Base-by-base conservation (phyloP, 768 basidiomycete genomes). In the Hypholoma sublateritium region DNA sequence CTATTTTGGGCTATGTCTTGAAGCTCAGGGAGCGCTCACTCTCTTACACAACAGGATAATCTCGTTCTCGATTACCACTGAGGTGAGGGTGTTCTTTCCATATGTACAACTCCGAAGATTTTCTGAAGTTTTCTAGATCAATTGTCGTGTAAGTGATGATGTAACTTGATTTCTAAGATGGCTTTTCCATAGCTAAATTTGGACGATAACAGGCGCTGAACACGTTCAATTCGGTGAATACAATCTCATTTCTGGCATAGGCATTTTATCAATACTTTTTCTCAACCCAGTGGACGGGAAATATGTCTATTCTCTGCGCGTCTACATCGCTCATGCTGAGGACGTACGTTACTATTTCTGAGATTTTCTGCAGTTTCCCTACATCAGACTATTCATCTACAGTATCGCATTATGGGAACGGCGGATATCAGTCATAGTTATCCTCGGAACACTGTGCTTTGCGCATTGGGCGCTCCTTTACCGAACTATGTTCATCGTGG, bases 381-480 rank as follows among this genome's bases (percentile, higher is more conserved):
- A 35, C 39, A 35, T 60, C 56, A 47, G 50, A 36, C 19, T 34
- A 39, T 12, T 49, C 22, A 50, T 52, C 22, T 46, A 22, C 55
- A 89, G 86, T 4, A 78, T 89, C 46, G 87, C 87, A 9, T 75
- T 91, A 22, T 91, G 87, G 88, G 81, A 88, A 53, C 80, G 86
- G 45, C 75, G 80, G 53, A 71, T 68, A 24, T 69, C 68, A n/a
- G 72, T 89, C 41, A 67, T 83, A 12, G 62, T 80, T 21, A 72
- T 78, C 17, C 77, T 90, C 39, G 75, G 79, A 21, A 56, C 80
- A 19, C 74, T 89, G 12, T 85, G 81, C 60, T 60, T 86, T 28
- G 84, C 76, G 1, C 87, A 89, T 57, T 89, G 86, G 85, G 79
- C 73, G 1, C 73, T 90, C 35, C 72, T 89, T 19, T 87, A 85